Base-by-base conservation (phyloP, 805 yeast species). In the Sporopachydermia quercuum region DNA sequence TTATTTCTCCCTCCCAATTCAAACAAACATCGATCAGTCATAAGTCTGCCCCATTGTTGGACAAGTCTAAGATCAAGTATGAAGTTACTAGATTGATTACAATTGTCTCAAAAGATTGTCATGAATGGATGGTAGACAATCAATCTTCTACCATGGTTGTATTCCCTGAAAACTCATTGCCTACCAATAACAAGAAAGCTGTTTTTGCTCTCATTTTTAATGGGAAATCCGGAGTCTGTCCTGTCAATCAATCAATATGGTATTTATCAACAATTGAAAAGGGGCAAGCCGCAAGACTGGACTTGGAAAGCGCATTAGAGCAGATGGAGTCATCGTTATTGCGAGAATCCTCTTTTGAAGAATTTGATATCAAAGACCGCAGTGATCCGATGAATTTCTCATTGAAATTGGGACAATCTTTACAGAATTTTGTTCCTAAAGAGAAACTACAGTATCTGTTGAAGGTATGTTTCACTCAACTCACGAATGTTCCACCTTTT, bases 121-220 rank as follows among this genome's bases (percentile, higher is more conserved):
- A 69, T 39, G 94, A 86, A 62, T 89, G 97, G 97, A 81, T 87
- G 63, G 70, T 76, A 11, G 86, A 81, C 38, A 76, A 75, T 38
- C 97, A 89, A 62, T 68, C 76, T 36, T 78, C 89, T 1, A 82
- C 96, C 0, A 68, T 87, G 23, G 94, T 89, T 19, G 94, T 86
- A 1, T 89, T 91, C 66, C 97, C 98, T 15, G 87, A 94, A 14
- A 71, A 73, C 14, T 76, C 94, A 1, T 66, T 89, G 41, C 70
- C 78, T 15, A 58, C 68, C 2, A 65, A 65, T 39, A 89, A 91
- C 56, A 63, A 62, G 42, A 68, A 63, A 47, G 83, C 91, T 5
- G 91, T 89, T 33, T 96, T 87, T 58, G 89, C 78, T 3, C 62
- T 89, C 34, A 84, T 91, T 23, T 76, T 84, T 66, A 94, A 94